Base-by-base conservation (phyloP, 768 basidiomycete genomes). In the Serendipita sp. region DNA sequence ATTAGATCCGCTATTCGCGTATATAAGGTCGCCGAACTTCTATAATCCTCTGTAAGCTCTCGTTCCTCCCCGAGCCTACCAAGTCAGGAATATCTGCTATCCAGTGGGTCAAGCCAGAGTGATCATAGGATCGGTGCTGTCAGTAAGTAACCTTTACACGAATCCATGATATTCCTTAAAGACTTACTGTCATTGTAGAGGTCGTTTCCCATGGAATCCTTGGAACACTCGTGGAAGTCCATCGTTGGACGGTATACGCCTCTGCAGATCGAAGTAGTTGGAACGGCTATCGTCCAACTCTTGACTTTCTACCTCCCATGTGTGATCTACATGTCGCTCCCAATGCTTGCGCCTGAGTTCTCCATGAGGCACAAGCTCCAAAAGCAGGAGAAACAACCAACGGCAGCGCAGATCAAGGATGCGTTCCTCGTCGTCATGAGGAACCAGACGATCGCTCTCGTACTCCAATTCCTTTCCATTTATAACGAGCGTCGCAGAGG, bases 321-420 rank as follows among this genome's bases (percentile, higher is more conserved):
- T n/a, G 58, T 67, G 5, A 34, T 67, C 11, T 74, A 74, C 48
- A 52, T 70, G 16, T 63, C 71, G 3, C 67, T 73, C 32, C 69
- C 70, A 28, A 68, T 66, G 46, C 34, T 69, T 30, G 67, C 68
- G 30, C 73, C 72, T 60, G 56, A 58, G 41, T 72, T 72, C 64
- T 71, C 72, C 32, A 65, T 66, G 32, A 65, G 67, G 3, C 70
- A 73, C 63, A 72, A 72, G 44, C 64, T 74, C 16, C 73, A 74
- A 45, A 70, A 69, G 16, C 67, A 69, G 54, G 69, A 64, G 16
- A 73, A 73, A 41, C 70, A 71, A 38, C 73, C 73, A 2, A 68
- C 69, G 10, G 62, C 38, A 0, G 48, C 66, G 3, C 73, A 74
- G 44, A 67, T 74, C 7, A 63, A 60, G 65, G 68, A 72, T 35